Conservation (phyloP, 2,329 filamentous ascomycete species). For the Aspergillus unguis region DNA sequence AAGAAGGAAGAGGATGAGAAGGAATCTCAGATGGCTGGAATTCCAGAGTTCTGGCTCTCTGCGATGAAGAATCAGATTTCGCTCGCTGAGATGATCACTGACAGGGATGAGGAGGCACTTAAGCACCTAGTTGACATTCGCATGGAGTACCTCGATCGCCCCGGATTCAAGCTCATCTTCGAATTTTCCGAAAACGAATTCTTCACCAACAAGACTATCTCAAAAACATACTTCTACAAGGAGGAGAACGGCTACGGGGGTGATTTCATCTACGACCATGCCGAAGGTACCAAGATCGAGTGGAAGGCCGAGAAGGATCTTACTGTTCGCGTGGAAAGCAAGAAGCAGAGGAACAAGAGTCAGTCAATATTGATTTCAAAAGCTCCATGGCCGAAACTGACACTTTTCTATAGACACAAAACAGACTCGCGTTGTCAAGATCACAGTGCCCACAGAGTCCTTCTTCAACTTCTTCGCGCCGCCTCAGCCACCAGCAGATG, state of each 20-base stretch:
- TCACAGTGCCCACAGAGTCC: conserved; percentile 96
- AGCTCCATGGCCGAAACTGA: neutral
- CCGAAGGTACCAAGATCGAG: conserved; percentile 95
- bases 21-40: conserved; percentile 63
- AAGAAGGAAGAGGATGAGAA: conserved; percentile 46
- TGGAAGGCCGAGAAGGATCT: conserved; percentile 94
- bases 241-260: conserved; percentile 98
- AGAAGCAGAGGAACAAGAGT: conserved; percentile 99
- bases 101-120: conserved; percentile 89
- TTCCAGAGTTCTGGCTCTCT: conserved; percentile 98
- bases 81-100: conserved; percentile 97
- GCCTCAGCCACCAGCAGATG: conserved; percentile 75
- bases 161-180: conserved; percentile 97
- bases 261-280: conserved; percentile 99
- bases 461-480: conserved; percentile 99
- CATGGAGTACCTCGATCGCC: conserved; percentile 99
- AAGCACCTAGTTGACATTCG: conserved; percentile 88
- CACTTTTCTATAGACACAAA: conserved; percentile 72
- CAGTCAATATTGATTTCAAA: conserved; percentile 37
- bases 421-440: conserved; percentile 98
- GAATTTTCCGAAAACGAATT: conserved; percentile 93
- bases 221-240: conserved; percentile 99
- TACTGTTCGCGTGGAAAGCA: conserved; percentile 92
- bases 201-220: conserved; percentile 95
- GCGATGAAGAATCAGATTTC: conserved; percentile 99